Base-by-base conservation (phyloP, 805 yeast genomes). In the Jamesozyma piceae region DNA sequence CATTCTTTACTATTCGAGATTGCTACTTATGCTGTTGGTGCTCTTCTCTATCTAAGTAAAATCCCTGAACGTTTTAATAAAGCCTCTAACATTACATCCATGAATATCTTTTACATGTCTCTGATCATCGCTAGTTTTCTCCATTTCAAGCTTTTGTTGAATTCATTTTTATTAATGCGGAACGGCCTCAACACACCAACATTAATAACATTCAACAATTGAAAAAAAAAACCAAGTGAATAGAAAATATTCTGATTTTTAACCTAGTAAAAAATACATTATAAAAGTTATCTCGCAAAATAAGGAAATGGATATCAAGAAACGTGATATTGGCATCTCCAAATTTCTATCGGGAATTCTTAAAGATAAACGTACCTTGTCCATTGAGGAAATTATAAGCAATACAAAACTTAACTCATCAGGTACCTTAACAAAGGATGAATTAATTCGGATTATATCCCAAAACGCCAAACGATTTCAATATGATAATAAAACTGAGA, bases 31-130 rank as follows among this genome's bases (percentile, higher is more conserved):
- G 77, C 84, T 4, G 47, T 65, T 1, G 95, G 95, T 1, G 94
- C 95, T 0, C 64, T 69, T 1, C 57, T 86, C 39, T 86, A 87
- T 57, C 92, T 90, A 0, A 59, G 69, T 32, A 67, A 92, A 44
- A 54, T 83, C 19, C 95, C 95, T 0, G 95, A 87, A 57, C 38
- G 43, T 17, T 69, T 43, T 80, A 22, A 20, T n/a, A 22, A n/a
- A 35, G 15, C 8, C 17, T 15, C 20, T 5, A 32, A 18, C 15
- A 21, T 72, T 51, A 92, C 82, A 49, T 51, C 74, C 11, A 66
- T 82, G 56, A 92, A 84, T 54, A 71, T 84, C 3, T 83, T 83
- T 57, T 94, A 84, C 55, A 60, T 80, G 4, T 61, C 78, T 53
- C 88, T 84, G 11, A 82, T 82, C 0, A 46, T 77, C 9, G 90